Base-by-base conservation (phyloP, 2,329 filamentous ascomycete species). In the Truncatella angustata region DNA sequence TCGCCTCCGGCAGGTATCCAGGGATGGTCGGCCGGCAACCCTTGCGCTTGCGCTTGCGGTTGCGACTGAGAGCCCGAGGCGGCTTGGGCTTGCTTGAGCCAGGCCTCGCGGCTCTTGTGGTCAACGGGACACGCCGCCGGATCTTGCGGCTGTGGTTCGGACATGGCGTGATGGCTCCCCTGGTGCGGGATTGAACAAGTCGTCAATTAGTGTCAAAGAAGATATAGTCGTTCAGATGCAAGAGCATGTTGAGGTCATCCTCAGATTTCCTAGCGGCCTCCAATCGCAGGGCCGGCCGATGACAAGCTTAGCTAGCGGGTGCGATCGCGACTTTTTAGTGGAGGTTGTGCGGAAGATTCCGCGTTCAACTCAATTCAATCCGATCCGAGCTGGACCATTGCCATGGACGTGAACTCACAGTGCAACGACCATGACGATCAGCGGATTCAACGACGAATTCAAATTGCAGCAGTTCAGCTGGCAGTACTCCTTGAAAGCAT, bases 21-120 rank as follows among this genome's bases (percentile, higher is more conserved):
- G 4, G 60, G 64, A 44, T 65, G 63, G n/a, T 55, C 57, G 12
- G 62, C 59, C 6, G 63, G 65, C 11, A 63, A 43, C 4, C 66
- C 56, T 56, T n/a, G n/a, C n/a, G 23, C 34, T 54, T 40, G 60
- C 47, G 51, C 58, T 56, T 60, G 56, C n/a, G 46, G 64, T 60
- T 40, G 34, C 4, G 24, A 54, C 58, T 72, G 53, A 54, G 66
- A 47, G 60, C 67, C 55, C 65, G 71, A 54, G 69, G 79, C 73
- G 66, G 82, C 70, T 56, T 73, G 75, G 36, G 86, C 84, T 65
- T 90, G 84, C 52, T 81, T 77, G 34, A 97, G 81, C 93, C 93
- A 99, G 62, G 87, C 84, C 63, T 91, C 88, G 63, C 94, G 87
- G 49, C 91, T 88, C 64, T 90, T 89, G 73, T 92, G 88, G 73